phyloP scores from a whole-genome alignment of 768 basidiomycete species.

The Boletus sp. region DNA sequence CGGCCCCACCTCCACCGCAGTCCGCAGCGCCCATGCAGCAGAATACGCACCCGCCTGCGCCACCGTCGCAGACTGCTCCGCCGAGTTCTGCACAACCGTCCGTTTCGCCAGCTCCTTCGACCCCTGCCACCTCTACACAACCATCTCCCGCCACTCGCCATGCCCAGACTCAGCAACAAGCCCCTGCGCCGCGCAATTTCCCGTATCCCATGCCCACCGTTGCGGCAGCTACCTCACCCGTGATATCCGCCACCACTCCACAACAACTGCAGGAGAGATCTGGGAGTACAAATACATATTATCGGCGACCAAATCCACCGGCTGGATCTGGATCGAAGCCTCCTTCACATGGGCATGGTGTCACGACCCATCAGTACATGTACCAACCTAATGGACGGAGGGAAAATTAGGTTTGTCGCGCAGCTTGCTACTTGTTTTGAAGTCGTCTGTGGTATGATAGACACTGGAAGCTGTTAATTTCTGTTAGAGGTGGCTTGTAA shows the following conservation, averaged over 20 bases:
- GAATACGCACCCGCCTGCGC: conserved; percentile 30
- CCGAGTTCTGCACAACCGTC: conserved; percentile 26
- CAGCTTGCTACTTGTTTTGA: conserved; percentile 4
- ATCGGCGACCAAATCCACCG: conserved; percentile 43
- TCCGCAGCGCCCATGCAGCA: conserved; percentile 17
- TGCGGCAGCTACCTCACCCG: conserved; percentile 57
- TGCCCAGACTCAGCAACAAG: conserved; percentile 31
- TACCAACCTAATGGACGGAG: conserved; percentile 44
- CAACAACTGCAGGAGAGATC: conserved; percentile 37
- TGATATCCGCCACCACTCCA: conserved; percentile 39
- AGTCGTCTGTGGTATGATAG: conserved; percentile 1
- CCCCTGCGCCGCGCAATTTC: conserved; percentile 29
- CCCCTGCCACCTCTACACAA: conserved; percentile 32
- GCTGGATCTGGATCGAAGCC: conserved; percentile 22
- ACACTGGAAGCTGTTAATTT: conserved; percentile 1
- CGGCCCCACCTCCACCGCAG: conserved; percentile 28
- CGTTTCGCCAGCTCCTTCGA: conserved; percentile 33
- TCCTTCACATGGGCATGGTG: conserved; percentile 21
- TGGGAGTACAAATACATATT: conserved; percentile 45
- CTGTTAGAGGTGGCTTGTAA: conserved; percentile 1
- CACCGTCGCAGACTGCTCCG: conserved; percentile 29
- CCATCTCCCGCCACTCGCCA: conserved; percentile 35
- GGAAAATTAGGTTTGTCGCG: conserved; percentile 18
- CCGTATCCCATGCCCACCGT: conserved; percentile 77
- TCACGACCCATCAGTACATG: conserved; percentile 41